Evolutionary conservation across 1,139 yeast species (phyloP), one percentile per base, ranked within the genome.

Genomic region (Arxiozyma slooffiae): DNA sequence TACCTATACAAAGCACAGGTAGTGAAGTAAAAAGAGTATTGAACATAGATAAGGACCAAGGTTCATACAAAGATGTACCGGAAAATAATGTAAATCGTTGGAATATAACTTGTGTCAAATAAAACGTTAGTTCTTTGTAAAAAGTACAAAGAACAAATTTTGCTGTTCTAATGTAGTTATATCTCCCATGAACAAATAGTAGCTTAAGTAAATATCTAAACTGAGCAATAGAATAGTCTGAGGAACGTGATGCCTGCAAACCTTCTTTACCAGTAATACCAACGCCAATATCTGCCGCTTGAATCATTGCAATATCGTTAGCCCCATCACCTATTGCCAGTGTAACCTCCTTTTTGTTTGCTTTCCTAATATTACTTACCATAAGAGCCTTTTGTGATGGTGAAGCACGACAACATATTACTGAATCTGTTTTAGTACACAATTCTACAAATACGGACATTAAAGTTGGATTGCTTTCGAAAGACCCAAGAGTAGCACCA

Each of bases 311-410:
- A 66, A 92, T 89, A 67, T 92, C 99, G 64, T 92, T 92, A 1
- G 99, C 98, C 59, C 99, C 99, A 70, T 92, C 99, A n/a, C 99
- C 99, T 63, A 92, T 87, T 0, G 98, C 98, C 54, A 94, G 74
- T 0, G 97, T 88, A 7, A 92, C 96, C 30, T 86, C 74, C 8
- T 72, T n/a, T n/a, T n/a, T n/a, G n/a, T n/a, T n/a, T n/a, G n/a
- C n/a, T n/a, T n/a, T n/a, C n/a, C n/a, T n/a, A n/a, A n/a, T n/a
- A n/a, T n/a, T n/a, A n/a, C n/a, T n/a, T n/a, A n/a, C n/a, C n/a
- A n/a, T n/a, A n/a, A n/a, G n/a, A n/a, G n/a, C n/a, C n/a, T 92
- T 92, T 67, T 92, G 99, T 0, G 97, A 82, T 0, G 99, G 99
- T 18, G 96, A 85, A 0, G 97, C 97, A 55, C 99, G 80, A 66